Base-by-base conservation (phyloP, 2,329 filamentous ascomycete species). In the Fusarium denticulatum region DNA sequence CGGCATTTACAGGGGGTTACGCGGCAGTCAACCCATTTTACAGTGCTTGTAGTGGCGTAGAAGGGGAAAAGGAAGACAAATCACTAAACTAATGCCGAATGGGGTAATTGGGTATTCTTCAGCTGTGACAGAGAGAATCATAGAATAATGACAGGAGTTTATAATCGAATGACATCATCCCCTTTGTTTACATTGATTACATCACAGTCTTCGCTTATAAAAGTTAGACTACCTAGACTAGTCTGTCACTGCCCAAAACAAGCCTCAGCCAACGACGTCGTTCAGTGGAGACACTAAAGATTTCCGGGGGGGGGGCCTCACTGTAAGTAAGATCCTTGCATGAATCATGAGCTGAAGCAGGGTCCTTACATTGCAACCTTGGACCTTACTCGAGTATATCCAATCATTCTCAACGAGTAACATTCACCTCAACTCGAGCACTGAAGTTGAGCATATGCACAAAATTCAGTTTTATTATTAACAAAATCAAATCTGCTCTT, bases 201-300 rank as follows among this genome's bases (percentile, higher is more conserved):
- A 71, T 73, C 71, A 73, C 50, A 47, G 7, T 22, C 42, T n/a
- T 34, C 12, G 15, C 36, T 56, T 26, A 52, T 30, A 15, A 52
- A 52, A 26, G 16, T 39, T 53, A 55, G 42, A 12, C 26, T 53
- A 28, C 28, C 14, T 28, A n/a, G n/a, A n/a, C n/a, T 28, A 56
- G 49, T 50, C 14, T 34, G 37, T 50, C 34, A 69, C 37, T 34
- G 58, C 65, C 49, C 39, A 50, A 56, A 69, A 37, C 62, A 69
- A 69, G 66, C 66, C 64, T 57, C 64, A 49, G 36, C 66, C 64
- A 42, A 64, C 57, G 43, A 69, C 66, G 65, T 70, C 55, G 70
- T 30, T n/a, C 22, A 34, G 65, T 71, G 70, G 70, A 42, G 56
- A 39, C 47, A 40, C 13, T 18, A 47, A 58, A 36, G 18, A 58